Evolutionary conservation across 768 basidiomycete species (phyloP), one percentile per base, ranked within the genome.

Genomic region (Boletus tylopilopsis): DNA sequence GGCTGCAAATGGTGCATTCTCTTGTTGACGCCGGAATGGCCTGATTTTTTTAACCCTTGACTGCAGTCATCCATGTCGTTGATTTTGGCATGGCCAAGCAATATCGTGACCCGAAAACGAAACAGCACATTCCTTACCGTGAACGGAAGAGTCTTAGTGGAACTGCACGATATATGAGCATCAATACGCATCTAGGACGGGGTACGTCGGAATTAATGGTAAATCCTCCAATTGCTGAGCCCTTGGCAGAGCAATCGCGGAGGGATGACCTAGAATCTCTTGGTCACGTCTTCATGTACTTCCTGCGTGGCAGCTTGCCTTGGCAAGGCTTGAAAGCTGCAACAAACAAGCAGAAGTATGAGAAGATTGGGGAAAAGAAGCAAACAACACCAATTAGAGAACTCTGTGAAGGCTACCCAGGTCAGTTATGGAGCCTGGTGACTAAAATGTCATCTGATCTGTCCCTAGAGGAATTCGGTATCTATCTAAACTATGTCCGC

Each of bases 31-130:
- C n/a, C 21, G 16, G 24, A 5, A 40, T 35, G 29, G 16, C 50
- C 34, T 33, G 23, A 10, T 18, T 24, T 16, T 35, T 56, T 24
- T 51, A 12, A n/a, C n/a, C 6, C 10, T 30, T 25, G 40, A 36
- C 36, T 35, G 13, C 41, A 90, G 87, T 86, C 43, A 76, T 99
- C 49, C 95, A 99, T 63, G 87, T 91, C 43, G 94, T 99, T 48
- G 96, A 99, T 69, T 98, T 99, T 65, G 96, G 96, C 37, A 98
- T 99, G 96, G 96, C 96, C 23, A 98, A 98, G 71, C 95, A 98
- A 70, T 99, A 97, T 65, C 87, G 96, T 46, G 96, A 99, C 69
- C 96, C 96, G 11, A 98, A 95, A 76, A 94, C 94, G 53, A 96
- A 96, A 71, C 95, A 98, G 68, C 96, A 99, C 69, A 99, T 99